These are phyloP conservation scores for Immersiporthe knoxdaviesiana DNA, from an alignment of 2,329 filamentous ascomycete genomes.

Conservation along the genomic window DNA sequence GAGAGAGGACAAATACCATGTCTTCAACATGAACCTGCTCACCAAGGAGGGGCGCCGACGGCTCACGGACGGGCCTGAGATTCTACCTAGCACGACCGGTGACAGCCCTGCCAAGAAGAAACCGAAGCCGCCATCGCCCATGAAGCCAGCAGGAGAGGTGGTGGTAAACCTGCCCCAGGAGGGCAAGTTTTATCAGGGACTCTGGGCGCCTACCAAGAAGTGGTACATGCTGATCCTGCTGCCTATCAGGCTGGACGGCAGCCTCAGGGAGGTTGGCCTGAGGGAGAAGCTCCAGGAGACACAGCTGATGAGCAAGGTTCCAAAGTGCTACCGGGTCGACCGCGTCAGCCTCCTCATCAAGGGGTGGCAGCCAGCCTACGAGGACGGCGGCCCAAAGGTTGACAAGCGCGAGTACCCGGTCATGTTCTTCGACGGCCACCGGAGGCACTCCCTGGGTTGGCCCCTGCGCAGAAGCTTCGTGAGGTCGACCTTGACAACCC, in stretches of 20 bases:
- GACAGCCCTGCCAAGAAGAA: conserved; percentile 3
- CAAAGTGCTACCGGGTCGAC: conserved; percentile 42
- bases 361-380: conserved; percentile 43
- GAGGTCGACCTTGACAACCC: conserved; percentile 26
- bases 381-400: conserved; percentile 41
- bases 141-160: conserved; percentile 28
- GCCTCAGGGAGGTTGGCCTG: conserved; percentile 24
- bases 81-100: conserved; percentile 1
- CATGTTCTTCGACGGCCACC: conserved; percentile 42
- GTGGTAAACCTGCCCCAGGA: conserved; percentile 36
- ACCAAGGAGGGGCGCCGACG: conserved; percentile 26
- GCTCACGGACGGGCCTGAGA: conserved; percentile 24
- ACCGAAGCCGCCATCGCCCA: background rate
- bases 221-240: conserved; percentile 44
- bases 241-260: conserved; percentile 34
- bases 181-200: conserved; percentile 41
- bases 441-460: conserved; percentile 26
- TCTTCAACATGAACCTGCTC: conserved; percentile 27
- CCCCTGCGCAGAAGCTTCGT: conserved; percentile 20
- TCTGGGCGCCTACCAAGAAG: conserved; percentile 35
- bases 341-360: conserved; percentile 35
- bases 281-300: conserved; percentile 36
- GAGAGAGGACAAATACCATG: conserved; percentile 37
- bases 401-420: conserved; percentile 44
- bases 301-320: conserved; percentile 37